Base-by-base conservation (phyloP, 345 rosid species). In the Triadica sebifera region DNA sequence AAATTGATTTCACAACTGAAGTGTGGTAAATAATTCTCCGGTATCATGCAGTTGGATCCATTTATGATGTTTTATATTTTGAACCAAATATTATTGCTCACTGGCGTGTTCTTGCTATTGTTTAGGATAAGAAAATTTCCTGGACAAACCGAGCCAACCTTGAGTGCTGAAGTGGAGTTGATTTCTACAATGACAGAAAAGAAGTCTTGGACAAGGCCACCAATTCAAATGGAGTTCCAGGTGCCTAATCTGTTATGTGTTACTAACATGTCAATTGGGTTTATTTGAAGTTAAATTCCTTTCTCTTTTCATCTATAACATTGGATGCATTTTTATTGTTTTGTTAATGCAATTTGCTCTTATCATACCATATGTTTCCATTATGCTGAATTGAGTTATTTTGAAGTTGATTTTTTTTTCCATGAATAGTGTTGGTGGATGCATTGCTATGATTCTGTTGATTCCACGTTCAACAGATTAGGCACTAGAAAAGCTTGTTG, bases 221-320 rank as follows among this genome's bases (percentile, higher is more conserved):
- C 98, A 11, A 93, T 96, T 77, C 98, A 96, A 81, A 96, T 93
- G 98, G 99, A 96, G 77, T 96, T 96, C 76, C 98, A 96, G 96
- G 98, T 93, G 76, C 72, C 22, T 81, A 64, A 59, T 72, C 53
- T 52, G 56, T 77, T 56, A 58, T 73, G 12, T 43, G 1, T 73
- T 38, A 60, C 77, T 45, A n/a, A 0, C 63, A 65, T 57, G 6
- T 41, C 22, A 65, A 34, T 59, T 65, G 74, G 59, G 29, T 45
- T 67, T 2, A 9, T 12, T 71, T 60, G 46, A 57, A 49, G 72
- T 52, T 68, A 7, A 37, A 12, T 25, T 25, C 50, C 69, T 3
- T 5, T 41, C 8, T 22, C 16, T 7, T 8, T 38, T 9, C 15
- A 64, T 64, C 49, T 39, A 39, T 41, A 39, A 17, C 16, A 38